Evolutionary conservation across 371 early-diverging fungal species (phyloP).

Genomic region (Rhizopus sp.): DNA sequence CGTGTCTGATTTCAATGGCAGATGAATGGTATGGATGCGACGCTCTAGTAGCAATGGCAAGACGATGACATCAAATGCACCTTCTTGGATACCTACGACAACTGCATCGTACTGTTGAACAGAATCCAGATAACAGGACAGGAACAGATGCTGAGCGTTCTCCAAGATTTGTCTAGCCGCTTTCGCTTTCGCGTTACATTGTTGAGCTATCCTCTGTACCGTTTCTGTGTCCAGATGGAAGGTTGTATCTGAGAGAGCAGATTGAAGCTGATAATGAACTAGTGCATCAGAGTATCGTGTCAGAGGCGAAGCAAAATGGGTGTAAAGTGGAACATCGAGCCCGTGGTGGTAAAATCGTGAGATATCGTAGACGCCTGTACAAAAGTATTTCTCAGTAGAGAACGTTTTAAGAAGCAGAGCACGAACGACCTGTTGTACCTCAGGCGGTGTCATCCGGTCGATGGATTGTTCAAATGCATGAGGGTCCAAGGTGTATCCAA

Average conservation of each 20-base stretch:
- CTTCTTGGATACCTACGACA: slow-evolving; percentile 53
- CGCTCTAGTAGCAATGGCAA: slow-evolving; percentile 61
- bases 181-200: slow-evolving; percentile 70
- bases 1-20: slow-evolving; percentile 43
- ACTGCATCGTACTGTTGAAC: slow-evolving; percentile 39
- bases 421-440: slow-evolving; percentile 43
- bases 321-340: slow-evolving; percentile 73
- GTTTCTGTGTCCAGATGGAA: slow-evolving; percentile 49
- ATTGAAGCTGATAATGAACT: slow-evolving; percentile 81
- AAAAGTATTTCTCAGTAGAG: slow-evolving; percentile 82
- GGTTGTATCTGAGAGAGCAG: slow-evolving; percentile 27
- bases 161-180: slow-evolving; percentile 70
- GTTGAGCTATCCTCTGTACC: slow-evolving; percentile 56
- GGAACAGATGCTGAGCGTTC: slow-evolving; percentile 67
- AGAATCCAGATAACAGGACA: slow-evolving; percentile 53
- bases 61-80: slow-evolving; percentile 65
- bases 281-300: slow-evolving; percentile 94
- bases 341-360: slow-evolving; percentile 70
- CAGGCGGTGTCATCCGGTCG: slow-evolving; percentile 57
- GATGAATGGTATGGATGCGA: slow-evolving; percentile 46
- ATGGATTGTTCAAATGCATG: slow-evolving; percentile 69
- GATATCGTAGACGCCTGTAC: slow-evolving; percentile 74
- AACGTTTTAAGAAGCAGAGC: slow-evolving; percentile 69
- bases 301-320: slow-evolving; percentile 93
- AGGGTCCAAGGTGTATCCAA: slow-evolving; percentile 59